These are phyloP conservation scores for Draba incana DNA, from an alignment of 345 rosid species.

Conservation along the genomic window DNA sequence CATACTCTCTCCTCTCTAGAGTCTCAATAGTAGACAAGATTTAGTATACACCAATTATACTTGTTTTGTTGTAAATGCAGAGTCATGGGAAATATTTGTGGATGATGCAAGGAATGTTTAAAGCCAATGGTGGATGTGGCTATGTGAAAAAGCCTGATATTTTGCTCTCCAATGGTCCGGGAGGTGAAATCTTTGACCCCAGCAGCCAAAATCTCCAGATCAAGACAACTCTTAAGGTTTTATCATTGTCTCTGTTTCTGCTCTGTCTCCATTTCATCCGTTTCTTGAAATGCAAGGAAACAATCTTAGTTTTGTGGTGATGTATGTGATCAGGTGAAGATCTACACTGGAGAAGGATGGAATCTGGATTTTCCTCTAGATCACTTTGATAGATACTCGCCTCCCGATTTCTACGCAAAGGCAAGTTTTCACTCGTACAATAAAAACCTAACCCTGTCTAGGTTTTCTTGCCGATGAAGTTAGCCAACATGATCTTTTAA, in stretches of 20 bases:
- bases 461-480: neutral
- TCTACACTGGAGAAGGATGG: conserved; percentile 90
- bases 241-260: conserved; percentile 2
- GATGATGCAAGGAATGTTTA: conserved; percentile 92
- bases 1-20: neutral
- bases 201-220: conserved; percentile 40
- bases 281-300: conserved; percentile 26
- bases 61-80: conserved; percentile 41
- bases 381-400: conserved; percentile 76
- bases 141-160: conserved; percentile 78
- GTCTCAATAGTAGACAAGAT: neutral
- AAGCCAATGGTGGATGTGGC: conserved; percentile 85
- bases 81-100: conserved; percentile 68
- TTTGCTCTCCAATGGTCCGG: conserved; percentile 47
- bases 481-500: neutral
- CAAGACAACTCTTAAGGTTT: conserved; percentile 61
- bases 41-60: neutral
- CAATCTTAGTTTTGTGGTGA: conserved; percentile 1
- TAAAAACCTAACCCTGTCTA: too few relatives aligned
- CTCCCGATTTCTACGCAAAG: conserved; percentile 79
- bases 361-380: conserved; percentile 63
- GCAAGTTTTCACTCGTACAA: conserved; percentile 42
- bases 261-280: neutral
- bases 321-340: conserved; percentile 43
- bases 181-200: conserved; percentile 55